Conservation (phyloP, 495 filamentous ascomycete genomes). For the Niebla homalea region DNA sequence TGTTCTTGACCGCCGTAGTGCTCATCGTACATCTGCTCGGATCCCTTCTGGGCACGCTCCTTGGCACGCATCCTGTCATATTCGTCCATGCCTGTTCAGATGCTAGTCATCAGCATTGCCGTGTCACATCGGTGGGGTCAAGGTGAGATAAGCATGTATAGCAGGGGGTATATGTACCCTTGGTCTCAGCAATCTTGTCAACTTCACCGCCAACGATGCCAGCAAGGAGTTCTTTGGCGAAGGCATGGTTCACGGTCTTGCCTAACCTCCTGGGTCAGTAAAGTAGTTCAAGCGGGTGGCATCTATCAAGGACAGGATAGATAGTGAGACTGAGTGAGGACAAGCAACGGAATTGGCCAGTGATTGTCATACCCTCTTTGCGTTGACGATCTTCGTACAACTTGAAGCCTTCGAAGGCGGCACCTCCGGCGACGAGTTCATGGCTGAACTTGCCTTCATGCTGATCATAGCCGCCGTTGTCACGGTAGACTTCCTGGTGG, state of each 20-base stretch:
- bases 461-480: constrained; percentile 18
- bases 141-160: not conserved
- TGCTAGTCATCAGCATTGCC: not conserved
- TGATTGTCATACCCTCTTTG: constrained; percentile 43
- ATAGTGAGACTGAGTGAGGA: not conserved
- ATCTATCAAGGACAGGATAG: not conserved
- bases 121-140: not conserved
- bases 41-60: constrained; percentile 51
- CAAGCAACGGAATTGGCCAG: no score
- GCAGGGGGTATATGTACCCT: constrained; percentile 30
- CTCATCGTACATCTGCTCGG: constrained; percentile 49
- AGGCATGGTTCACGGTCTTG: constrained; percentile 53
- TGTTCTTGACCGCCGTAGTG: constrained; percentile 38
- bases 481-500: constrained; percentile 48
- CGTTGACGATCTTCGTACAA: constrained; percentile 65
- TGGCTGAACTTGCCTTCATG: constrained; percentile 56
- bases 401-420: constrained; percentile 71
- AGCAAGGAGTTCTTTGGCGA: constrained; percentile 66
- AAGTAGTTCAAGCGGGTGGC: not conserved
- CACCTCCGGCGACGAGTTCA: constrained; percentile 62
- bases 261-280: constrained; percentile 29
- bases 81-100: constrained; percentile 35
- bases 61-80: constrained; percentile 54
- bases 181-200: constrained; percentile 69
- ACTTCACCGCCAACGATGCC: constrained; percentile 61